Base-by-base conservation (phyloP, 2,329 filamentous ascomycete genomes). In the Botrytis paeoniae region DNA sequence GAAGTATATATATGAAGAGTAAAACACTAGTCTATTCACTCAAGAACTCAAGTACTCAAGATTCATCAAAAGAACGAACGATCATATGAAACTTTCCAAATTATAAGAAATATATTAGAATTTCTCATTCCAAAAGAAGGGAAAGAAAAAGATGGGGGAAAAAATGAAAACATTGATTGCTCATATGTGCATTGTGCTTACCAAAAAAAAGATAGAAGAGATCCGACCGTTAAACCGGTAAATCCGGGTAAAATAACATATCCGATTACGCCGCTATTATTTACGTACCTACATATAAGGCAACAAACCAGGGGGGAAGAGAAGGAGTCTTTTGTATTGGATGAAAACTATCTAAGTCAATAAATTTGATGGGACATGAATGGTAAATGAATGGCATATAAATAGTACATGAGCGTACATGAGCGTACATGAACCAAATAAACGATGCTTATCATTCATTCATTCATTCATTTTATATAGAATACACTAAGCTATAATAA, bases 401-500 rank as follows among this genome's bases (percentile, higher is more conserved):
- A 14, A n/a, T 48, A 12, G 7, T 20, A 18, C 1, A 61, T 60
- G n/a, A n/a, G n/a, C n/a, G n/a, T n/a, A n/a, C n/a, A n/a, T n/a
- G n/a, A n/a, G n/a, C 18, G 7, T 9, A 45, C 0, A n/a, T 51
- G 10, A 22, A 35, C 35, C 8, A 60, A 25, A 37, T 6, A 37
- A 65, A 57, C 41, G 35, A 68, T 54, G 32, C 63, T 66, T 37
- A 66, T 66, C 32, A 66, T 66, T 20, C 29, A 66, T 66, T 66
- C 32, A 66, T 66, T 20, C 29, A 66, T 66, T n/a, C 25, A 29
- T 20, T 35, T 35, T 37, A 25, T 22, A 41, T 20, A 14, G 4
- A 20, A 20, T 39, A 29, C n/a, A 9, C 25, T 39, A 48, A 66
- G 16, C 16, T 48, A 48, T 54, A 39, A 18, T 29, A 12, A 3